Evolutionary conservation across 2,329 filamentous ascomycete genomes (phyloP), one percentile per base, ranked within the genome.

Genomic region (Colletotrichum shisoi): DNA sequence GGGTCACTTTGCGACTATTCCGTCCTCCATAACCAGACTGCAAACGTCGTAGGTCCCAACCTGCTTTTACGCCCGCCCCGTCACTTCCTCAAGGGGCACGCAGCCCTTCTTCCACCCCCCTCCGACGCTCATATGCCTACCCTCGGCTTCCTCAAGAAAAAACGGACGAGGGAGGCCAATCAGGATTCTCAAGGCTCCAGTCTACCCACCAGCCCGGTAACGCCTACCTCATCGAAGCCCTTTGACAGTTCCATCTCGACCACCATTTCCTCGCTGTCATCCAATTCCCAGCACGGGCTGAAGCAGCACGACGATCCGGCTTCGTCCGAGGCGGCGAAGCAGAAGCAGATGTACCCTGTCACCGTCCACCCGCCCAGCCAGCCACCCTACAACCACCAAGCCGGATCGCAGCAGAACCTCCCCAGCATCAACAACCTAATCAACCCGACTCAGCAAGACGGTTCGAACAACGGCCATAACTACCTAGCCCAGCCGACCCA

Each of bases 141-240:
- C 80, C 87, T 97, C 84, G 93, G 93, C 80, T 93, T 97, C 78
- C 88, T 98, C 78, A 97, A 97, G 87, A 98, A 97, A 88, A 97
- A 96, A 87, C 90, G 93, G 87, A 96, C 93, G 82, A 96, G 93
- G 88, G 93, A 97, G 84, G 91, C 89, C 77, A 87, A 89, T 77
- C 84, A 87, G 77, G 89, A 92, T 78, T 85, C 85, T 73, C 87
- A 89, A 75, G 84, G 88, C 75, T 84, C 84, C 72, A 90, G 85
- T 76, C 85, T 90, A 77, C 84, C 87, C 72, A 85, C 84, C 71
- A 89, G 87, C 74, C 85, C 87, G 68, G 81, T 88, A 73, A 89
- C 88, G 68, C 84, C 87, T 68, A 84, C 84, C 70, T 82, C 82
- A 62, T 82, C 81, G 70, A 85, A 80, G 78, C 81, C 79, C 68